Evolutionary conservation across 2,329 filamentous ascomycete species (phyloP), one percentile per base, ranked within the genome.

Genomic region (Stenocarpella maydis): DNA sequence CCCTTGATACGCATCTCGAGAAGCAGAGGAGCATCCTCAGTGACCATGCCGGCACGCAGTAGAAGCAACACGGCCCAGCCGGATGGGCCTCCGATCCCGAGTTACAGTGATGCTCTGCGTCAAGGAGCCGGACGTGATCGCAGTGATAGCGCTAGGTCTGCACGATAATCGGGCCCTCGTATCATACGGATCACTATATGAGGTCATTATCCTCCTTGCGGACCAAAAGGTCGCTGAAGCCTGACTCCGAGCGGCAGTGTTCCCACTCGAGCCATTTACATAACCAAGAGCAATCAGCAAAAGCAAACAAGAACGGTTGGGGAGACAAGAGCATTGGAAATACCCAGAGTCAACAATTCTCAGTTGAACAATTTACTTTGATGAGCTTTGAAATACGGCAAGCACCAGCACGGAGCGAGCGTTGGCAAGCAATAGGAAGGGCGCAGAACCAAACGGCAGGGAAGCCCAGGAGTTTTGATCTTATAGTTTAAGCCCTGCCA

Each of bases 71-170:
- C 58, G 37, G 65, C 69, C 37, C 77, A 77, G 41, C 76, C 78
- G 24, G 75, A 74, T 26, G 80, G 81, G 34, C 91, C 92, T 28
- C 92, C 93, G 0, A 94, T 96, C 72, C 93, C 93, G 2, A 95
- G 89, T 75, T 97, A 97, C 77, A 92, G 90, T 78, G 92, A 93
- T 70, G 93, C 92, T 1, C 85, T 94, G 50, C 81, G 82, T 68
- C 84, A 88, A 73, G 86, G 86, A 55, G 83, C 82, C 39, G 81
- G 82, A 70, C 80, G 82, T 63, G 81, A 84, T 66, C 79, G 82
- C 71, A 84, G 82, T 73, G 79, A 80, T 61, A 84, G 82, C 71
- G 77, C 80, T 61, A 78, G 71, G 37, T 72, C 65, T 19, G 37
- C 61, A 73, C 69, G 75, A 24, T 58, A 26, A 68, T 28, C 6